These are phyloP conservation scores for Acer saccharum DNA, from an alignment of 345 rosid species.

Conservation along the genomic window DNA sequence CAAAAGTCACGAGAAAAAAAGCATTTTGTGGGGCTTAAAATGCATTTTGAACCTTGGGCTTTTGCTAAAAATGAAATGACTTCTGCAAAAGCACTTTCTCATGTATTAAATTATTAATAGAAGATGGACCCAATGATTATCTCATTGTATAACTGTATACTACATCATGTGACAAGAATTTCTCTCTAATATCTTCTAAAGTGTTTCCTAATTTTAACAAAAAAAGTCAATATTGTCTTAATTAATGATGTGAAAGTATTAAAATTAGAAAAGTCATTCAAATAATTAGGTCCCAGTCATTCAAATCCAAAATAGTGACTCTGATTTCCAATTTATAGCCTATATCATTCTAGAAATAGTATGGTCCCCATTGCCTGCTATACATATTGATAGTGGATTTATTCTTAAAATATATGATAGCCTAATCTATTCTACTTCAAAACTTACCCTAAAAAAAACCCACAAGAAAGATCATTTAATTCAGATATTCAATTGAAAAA, in stretches of 20 bases:
- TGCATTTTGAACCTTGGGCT: not conserved
- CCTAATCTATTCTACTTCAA: not conserved
- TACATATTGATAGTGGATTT: not conserved
- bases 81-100: no score
- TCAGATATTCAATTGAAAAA: no score
- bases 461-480: not conserved
- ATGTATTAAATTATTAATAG: not conserved
- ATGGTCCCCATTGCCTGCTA: no score
- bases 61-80: no score
- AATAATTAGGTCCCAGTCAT: not conserved
- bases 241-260: no score
- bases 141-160: no score
- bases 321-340: conserved; percentile 14
- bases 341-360: not conserved
- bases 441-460: not conserved
- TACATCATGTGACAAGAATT: no score
- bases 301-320: not conserved
- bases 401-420: not conserved
- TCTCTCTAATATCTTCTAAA: no score
- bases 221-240: no score
- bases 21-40: not conserved
- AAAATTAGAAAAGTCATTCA: no score
- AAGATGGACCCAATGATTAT: not conserved
- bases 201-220: no score
- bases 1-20: not conserved